A percentile compares a stretch with the other conserved stretches of the same genome.
Conservation (phyloP, 2,329 filamentous ascomycete genomes). For the Tolypocladium ovalisporum region DNA sequence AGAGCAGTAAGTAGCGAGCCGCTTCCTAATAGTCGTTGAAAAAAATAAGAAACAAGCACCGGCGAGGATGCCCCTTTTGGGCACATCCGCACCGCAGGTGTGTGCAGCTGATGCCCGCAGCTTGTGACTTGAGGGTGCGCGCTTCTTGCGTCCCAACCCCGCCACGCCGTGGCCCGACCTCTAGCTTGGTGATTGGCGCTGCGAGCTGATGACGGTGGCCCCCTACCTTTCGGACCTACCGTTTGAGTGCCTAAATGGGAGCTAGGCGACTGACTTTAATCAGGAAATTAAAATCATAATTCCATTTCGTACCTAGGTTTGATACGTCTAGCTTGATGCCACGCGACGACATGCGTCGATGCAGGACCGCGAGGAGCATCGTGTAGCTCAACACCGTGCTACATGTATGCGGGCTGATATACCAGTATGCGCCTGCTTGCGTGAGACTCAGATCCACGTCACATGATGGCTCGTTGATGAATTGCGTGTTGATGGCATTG, state of each 20-base stretch:
- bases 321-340: no score
- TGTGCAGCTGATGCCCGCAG: neutral
- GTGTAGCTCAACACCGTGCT: no score
- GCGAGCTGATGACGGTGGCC: neutral
- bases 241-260: neutral
- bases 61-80: neutral
- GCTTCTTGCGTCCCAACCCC: neutral
- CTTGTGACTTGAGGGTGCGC: neutral
- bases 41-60: no score
- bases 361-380: no score
- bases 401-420: no score
- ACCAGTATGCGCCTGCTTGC: no score
- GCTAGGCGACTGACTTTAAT: neutral
- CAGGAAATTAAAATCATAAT: neutral
- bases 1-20: no score
- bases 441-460: no score
- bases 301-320: neutral
- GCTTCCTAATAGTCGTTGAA: no score
- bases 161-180: neutral
- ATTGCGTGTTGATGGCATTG: no score
- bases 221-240: neutral
- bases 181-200: neutral
- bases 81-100: neutral
- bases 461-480: no score
- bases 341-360: no score